Percentiles rank a stretch among this genome's conserved stretches.
phyloP scores from a whole-genome alignment of 2,329 filamentous ascomycete genomes.

The Thielaviopsis punctulata region DNA sequence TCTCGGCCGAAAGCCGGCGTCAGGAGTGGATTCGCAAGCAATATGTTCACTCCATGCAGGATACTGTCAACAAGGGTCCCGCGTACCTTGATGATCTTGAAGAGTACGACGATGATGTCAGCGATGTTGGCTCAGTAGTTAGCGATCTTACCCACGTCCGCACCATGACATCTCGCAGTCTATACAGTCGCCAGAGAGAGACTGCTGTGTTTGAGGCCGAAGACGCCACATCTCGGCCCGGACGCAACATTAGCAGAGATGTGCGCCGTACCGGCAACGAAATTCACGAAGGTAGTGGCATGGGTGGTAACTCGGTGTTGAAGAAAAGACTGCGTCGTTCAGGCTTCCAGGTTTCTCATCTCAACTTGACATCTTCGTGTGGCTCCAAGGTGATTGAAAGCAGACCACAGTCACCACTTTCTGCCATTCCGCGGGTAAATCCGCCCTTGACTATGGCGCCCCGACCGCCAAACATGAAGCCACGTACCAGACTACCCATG shows the following conservation, averaged over 20 bases:
- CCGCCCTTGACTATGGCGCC: conserved; percentile 10
- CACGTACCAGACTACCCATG: neutral
- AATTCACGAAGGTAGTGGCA: conserved; percentile 20
- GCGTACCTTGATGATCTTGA: conserved; percentile 6
- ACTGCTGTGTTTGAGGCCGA: conserved; percentile 11
- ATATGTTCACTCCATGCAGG: conserved; percentile 11
- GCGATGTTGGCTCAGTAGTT: conserved; percentile 11
- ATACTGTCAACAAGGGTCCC: conserved; percentile 5
- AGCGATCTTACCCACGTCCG: conserved; percentile 11
- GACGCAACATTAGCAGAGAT: conserved; percentile 4
- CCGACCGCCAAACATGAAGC: conserved; percentile 5
- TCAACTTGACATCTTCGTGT: conserved; percentile 20
- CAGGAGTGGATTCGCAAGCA: conserved; percentile 12
- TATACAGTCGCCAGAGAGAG: conserved; percentile 10
- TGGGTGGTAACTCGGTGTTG: conserved; percentile 15
- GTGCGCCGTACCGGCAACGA: conserved; percentile 14
- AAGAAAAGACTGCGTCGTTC: conserved; percentile 19
- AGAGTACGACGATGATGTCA: conserved; percentile 10
- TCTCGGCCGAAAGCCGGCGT: conserved; percentile 9
- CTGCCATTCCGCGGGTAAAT: conserved; percentile 1
- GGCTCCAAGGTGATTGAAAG: neutral
- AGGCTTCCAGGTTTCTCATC: conserved; percentile 17
- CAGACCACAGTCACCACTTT: conserved; percentile 6
- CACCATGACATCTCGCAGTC: conserved; percentile 11
- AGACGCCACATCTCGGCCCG: conserved; percentile 6